Conservation (phyloP, 345 rosid genomes). For the Noccaea bulbosa region DNA sequence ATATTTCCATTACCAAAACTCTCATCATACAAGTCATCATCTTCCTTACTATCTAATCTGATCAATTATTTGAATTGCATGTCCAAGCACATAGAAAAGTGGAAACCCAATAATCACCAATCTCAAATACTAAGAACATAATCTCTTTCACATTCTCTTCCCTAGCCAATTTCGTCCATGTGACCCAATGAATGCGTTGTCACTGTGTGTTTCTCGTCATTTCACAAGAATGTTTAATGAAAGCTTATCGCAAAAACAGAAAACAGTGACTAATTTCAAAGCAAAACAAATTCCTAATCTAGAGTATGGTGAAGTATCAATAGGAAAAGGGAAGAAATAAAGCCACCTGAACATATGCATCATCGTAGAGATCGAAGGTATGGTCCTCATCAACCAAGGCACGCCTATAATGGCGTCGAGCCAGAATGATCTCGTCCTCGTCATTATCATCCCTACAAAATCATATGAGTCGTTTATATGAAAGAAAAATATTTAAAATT, state of each 20-base stretch:
- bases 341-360: constrained; percentile 68
- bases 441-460: constrained; percentile 41
- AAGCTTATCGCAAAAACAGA: not conserved
- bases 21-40: too few relatives aligned
- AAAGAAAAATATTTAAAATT: not conserved
- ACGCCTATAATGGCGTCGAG: constrained; percentile 50
- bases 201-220: too few relatives aligned
- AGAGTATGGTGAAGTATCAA: not conserved
- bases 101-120: not conserved
- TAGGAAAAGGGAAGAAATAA: not conserved
- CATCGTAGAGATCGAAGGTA: constrained; percentile 53
- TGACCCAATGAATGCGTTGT: too few relatives aligned
- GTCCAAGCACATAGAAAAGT: too few relatives aligned
- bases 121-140: not conserved
- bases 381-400: constrained; percentile 57
- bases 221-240: too few relatives aligned
- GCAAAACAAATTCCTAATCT: not conserved
- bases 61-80: too few relatives aligned
- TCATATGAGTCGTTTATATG: not conserved
- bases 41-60: too few relatives aligned
- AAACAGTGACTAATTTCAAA: not conserved
- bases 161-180: not conserved
- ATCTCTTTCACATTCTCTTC: not conserved
- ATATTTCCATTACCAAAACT: too few relatives aligned
- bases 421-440: constrained; percentile 40